A percentile compares a stretch with the other conserved stretches of the same genome.
These are phyloP conservation scores for Eutrema heterophyllum DNA, from an alignment of 345 rosid genomes.

Conservation along the genomic window DNA sequence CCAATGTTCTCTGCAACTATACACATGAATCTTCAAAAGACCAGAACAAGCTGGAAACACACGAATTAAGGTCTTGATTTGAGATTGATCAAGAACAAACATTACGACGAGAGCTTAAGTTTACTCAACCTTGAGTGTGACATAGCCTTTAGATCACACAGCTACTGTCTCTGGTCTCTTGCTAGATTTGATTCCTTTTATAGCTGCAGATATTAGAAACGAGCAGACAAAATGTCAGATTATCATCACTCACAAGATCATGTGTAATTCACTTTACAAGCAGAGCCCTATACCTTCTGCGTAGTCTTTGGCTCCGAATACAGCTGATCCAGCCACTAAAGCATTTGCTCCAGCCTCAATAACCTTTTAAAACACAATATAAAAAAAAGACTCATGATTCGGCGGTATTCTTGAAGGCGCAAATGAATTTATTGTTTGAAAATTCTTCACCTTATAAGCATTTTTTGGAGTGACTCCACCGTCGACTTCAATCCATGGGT, in stretches of 20 bases:
- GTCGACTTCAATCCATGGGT: conserved; percentile 96
- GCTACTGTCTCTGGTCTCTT: conserved; percentile 73
- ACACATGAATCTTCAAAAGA: conserved; percentile 10
- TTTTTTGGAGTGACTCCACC: conserved; percentile 91
- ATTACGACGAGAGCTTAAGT: not conserved
- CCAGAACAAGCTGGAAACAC: not conserved
- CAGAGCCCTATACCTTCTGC: conserved; percentile 57
- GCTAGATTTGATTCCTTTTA: conserved; percentile 80
- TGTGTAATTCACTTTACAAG: not conserved
- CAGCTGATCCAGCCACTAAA: conserved; percentile 92
- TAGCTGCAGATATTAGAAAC: conserved; percentile 44
- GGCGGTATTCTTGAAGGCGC: not conserved
- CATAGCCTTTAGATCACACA: conserved; percentile 33
- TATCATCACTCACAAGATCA: not conserved
- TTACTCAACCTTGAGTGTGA: not conserved
- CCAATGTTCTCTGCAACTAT: conserved; percentile 2
- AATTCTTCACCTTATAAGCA: conserved; percentile 62
- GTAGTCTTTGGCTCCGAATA: conserved; percentile 88
- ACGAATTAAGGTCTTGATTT: not conserved
- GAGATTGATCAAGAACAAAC: not conserved
- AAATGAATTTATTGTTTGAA: conserved; percentile 5
- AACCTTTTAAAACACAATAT: conserved; percentile 38
- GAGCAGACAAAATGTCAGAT: not conserved
- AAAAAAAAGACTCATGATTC: not conserved
- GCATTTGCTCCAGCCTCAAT: conserved; percentile 96